Evolutionary conservation across 164 flowering plant genomes (phyloP).

Genomic region (Chimonanthus salicifolius): DNA sequence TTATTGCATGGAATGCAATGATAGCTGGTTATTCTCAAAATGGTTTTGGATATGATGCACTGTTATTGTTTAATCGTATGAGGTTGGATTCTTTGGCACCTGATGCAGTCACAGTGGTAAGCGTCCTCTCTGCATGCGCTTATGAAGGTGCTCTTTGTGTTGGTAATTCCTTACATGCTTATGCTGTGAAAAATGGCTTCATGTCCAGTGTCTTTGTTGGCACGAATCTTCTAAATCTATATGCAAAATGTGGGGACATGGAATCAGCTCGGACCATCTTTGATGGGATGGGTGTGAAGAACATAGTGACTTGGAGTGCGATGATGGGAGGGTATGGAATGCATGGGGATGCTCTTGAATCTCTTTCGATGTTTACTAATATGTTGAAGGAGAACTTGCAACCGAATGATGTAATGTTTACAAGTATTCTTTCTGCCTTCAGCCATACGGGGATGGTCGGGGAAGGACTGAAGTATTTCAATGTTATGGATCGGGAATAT

Average conservation of each 20-base stretch:
- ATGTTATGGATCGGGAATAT: slow-evolving; percentile 42
- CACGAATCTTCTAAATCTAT: slow-evolving; percentile 60
- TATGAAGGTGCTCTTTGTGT: slow-evolving; percentile 30
- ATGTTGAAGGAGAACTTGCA: slow-evolving; percentile 50
- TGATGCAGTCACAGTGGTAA: slow-evolving; percentile 59
- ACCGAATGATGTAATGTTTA: slow-evolving; percentile 60
- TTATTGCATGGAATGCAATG: slow-evolving; percentile 70
- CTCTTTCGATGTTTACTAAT: slow-evolving; percentile 40
- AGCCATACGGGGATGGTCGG: slow-evolving; percentile 66
- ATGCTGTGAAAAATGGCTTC: slow-evolving; percentile 42
- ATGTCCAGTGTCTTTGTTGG: slow-evolving; percentile 47
- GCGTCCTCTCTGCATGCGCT: slow-evolving; percentile 55
- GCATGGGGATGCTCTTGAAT: slow-evolving; percentile 46
- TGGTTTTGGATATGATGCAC: slow-evolving; percentile 42
- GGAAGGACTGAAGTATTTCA: slow-evolving; percentile 57
- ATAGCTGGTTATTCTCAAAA: slow-evolving; percentile 55
- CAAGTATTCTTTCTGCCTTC: slow-evolving; percentile 58
- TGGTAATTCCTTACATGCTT: slow-evolving; percentile 62
- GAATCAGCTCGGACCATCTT: slow-evolving; percentile 49
- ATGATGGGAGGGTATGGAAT: slow-evolving; percentile 71
- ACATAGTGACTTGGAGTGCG: slow-evolving; percentile 57
- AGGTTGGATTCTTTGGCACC: slow-evolving; percentile 27
- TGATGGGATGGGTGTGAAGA: slow-evolving; percentile 51
- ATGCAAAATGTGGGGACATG: slow-evolving; percentile 68
- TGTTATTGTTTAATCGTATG: slow-evolving; percentile 45